Base-by-base conservation (phyloP, 768 basidiomycete species). In the Xerocomus brunneocitrinus region DNA sequence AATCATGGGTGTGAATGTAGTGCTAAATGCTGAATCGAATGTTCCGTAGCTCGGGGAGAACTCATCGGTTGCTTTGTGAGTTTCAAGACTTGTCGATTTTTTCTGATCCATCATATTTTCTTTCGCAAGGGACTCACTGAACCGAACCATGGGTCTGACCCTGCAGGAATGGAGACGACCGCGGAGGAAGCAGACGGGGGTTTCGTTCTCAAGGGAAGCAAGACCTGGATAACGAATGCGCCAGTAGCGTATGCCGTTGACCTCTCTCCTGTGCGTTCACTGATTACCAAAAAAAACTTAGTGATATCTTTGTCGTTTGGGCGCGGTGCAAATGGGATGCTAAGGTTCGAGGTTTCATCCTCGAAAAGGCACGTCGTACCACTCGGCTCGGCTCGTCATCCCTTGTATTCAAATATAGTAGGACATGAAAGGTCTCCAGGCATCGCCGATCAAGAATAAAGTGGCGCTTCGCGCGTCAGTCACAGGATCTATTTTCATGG, bases 181-280 rank as follows among this genome's bases (percentile, higher is more conserved):
- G 95, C 93, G 10, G 83, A 82, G 56, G 91, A 97, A 68, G 76
- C 78, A 0, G 87, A 87, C 50, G 91, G 92, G 12, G 93, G 92
- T 4, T 98, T 85, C 70, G 71, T 89, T 25, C 65, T 98, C 49
- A 89, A 84, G 58, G 95, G 95, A 48, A 89, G 89, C 70, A 98
- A 98, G 76, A 98, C 93, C 0, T 98, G 95, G 95, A 98, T 98
- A 65, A 83, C 92, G 13, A 97, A 97, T 65, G 83, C 94, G 1
- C 93, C 94, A 8, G 83, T 90, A 50, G 92, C 94, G 85, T 91
- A 65, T 71, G 32, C 32, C 13, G 85, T 75, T 39, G 45, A 9
- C 40, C 45, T 38, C 44, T 56, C 2, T 28, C 39, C 46, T 42
- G 35, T 41, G 42, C 35, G 47, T 41, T 35, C 45, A 44, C 57